Evolutionary conservation across 148 eudicot species (phyloP).

Genomic region (Rhododendron henanense): DNA sequence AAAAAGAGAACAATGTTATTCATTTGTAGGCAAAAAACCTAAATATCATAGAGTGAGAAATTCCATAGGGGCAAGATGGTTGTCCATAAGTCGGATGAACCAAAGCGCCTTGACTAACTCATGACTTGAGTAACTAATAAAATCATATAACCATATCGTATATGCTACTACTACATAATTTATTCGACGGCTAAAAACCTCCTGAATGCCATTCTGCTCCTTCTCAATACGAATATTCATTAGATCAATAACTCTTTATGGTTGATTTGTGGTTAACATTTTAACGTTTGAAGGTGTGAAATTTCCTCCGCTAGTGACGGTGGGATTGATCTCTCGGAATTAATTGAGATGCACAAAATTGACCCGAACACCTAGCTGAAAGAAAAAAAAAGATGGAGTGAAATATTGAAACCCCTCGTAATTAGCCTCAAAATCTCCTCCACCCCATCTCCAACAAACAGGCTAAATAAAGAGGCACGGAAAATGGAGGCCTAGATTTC

Average conservation of each 20-base stretch:
- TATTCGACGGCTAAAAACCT: not conserved
- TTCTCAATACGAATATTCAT: not conserved
- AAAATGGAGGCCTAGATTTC: slow-evolving; percentile 19
- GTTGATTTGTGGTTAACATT: not conserved
- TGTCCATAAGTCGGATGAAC: too few relatives aligned
- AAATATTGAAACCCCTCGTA: slow-evolving; percentile 12
- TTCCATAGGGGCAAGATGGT: too few relatives aligned
- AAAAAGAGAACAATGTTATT: too few relatives aligned
- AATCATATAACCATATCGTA: not conserved
- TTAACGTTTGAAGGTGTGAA: not conserved
- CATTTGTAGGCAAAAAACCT: too few relatives aligned
- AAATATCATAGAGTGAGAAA: too few relatives aligned
- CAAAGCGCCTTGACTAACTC: not conserved
- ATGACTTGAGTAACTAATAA: not conserved
- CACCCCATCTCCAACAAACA: slow-evolving; percentile 15
- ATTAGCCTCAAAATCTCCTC: slow-evolving; percentile 18
- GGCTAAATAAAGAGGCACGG: slow-evolving; percentile 5
- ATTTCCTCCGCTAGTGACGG: too few relatives aligned
- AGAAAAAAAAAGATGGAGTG: not conserved
- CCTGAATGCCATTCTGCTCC: not conserved
- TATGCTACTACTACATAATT: not conserved
- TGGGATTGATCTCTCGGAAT: too few relatives aligned
- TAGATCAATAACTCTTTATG: too few relatives aligned
- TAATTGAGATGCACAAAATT: too few relatives aligned
- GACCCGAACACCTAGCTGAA: accelerated